A percentile compares a stretch with the other conserved stretches of the same genome.
phyloP scores from a whole-genome alignment of 148 eudicot genomes.

The Fagopyrum esculentum region DNA sequence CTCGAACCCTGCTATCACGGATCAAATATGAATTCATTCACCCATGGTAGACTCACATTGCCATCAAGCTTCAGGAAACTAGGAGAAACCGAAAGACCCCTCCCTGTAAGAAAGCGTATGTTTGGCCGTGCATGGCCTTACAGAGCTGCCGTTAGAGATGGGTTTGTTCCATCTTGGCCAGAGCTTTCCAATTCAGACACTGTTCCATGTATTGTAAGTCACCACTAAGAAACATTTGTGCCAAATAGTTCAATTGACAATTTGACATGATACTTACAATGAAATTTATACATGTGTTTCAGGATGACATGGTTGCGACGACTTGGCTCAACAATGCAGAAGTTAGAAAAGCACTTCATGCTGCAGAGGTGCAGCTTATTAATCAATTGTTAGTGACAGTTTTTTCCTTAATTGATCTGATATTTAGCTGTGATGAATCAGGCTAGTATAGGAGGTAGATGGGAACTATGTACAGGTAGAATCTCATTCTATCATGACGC shows the following conservation, averaged over 20 bases:
- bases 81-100: constrained; percentile 76
- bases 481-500: constrained; percentile 59
- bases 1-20: constrained; percentile 88
- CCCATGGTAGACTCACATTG: constrained; percentile 24
- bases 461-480: constrained; percentile 70
- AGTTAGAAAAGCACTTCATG: constrained; percentile 84
- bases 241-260: neutral
- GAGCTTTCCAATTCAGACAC: constrained; percentile 39
- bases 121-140: constrained; percentile 98
- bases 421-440: constrained; percentile 16
- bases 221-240: neutral
- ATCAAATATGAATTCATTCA: constrained; percentile 18
- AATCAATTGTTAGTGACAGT: neutral
- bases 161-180: constrained; percentile 88
- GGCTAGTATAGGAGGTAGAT: constrained; percentile 56
- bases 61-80: constrained; percentile 72
- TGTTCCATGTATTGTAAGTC: constrained; percentile 82
- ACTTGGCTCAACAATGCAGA: constrained; percentile 70
- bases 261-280: neutral
- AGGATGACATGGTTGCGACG: constrained; percentile 80
- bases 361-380: constrained; percentile 45
- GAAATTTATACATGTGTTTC: neutral
- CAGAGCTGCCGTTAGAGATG: constrained; percentile 78
- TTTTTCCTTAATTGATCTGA: neutral
- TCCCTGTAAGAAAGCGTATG: constrained; percentile 82